These are phyloP conservation scores for Penicillium sp. DNA, from an alignment of 2,329 filamentous ascomycete species.

Conservation along the genomic window DNA sequence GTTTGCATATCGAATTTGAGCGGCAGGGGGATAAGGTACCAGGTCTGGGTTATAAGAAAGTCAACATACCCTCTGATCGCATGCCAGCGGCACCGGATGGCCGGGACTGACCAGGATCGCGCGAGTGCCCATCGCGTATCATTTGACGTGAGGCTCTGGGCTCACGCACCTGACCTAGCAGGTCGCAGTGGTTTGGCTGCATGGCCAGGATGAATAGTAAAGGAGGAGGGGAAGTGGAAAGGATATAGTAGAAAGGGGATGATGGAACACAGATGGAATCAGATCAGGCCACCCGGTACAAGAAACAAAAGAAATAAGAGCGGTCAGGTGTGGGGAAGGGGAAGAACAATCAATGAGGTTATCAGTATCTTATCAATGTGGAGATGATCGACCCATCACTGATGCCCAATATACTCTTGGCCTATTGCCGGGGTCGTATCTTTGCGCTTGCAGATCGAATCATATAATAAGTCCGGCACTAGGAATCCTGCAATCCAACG, in stretches of 20 bases:
- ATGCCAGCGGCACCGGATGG: conserved; percentile 33
- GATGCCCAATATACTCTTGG: conserved; percentile 18
- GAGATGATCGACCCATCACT: conserved; percentile 18
- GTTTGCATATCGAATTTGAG: conserved; percentile 20
- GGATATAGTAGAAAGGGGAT: conserved; percentile 2
- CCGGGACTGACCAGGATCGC: conserved; percentile 33
- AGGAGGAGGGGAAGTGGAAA: background rate
- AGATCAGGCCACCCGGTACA: conserved; percentile 21
- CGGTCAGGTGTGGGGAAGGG: conserved; percentile 24
- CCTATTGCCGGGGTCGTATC: background rate
- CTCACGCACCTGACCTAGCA: conserved; percentile 35
- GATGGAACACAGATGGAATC: conserved; percentile 9
- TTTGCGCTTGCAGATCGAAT: background rate
- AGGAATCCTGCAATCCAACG: background rate
- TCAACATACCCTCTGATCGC: conserved; percentile 43
- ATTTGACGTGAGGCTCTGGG: conserved; percentile 29
- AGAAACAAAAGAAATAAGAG: conserved; percentile 17
- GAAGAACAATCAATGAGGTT: conserved; percentile 12
- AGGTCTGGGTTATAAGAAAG: conserved; percentile 11
- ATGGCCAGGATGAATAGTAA: conserved; percentile 20
- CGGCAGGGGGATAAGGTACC: conserved; percentile 11
- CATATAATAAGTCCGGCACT: background rate
- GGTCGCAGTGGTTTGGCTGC: conserved; percentile 40
- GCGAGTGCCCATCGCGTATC: conserved; percentile 33
- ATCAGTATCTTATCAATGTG: conserved; percentile 23